Percentiles rank a stretch among this genome's conserved stretches.
These are phyloP conservation scores for Lactarius indigo DNA, from an alignment of 768 basidiomycete species.

Conservation along the genomic window DNA sequence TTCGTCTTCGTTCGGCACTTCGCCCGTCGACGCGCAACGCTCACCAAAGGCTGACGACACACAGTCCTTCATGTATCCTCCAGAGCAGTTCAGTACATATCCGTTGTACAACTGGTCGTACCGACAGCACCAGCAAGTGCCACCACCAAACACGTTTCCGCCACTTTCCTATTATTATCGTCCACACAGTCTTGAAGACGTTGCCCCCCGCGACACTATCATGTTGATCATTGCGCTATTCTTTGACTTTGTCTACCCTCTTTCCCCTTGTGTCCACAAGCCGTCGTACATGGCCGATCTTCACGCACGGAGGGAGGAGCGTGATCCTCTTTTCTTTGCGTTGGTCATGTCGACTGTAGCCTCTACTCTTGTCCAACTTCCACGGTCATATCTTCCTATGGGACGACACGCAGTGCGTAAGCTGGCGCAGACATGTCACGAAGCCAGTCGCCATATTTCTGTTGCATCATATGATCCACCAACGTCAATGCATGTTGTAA, in stretches of 20 bases:
- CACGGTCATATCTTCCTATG: conserved; percentile 85
- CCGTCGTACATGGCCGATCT: conserved; percentile 92
- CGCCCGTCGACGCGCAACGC: conserved; percentile 36
- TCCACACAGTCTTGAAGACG: conserved; percentile 74
- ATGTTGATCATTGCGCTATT: conserved; percentile 81
- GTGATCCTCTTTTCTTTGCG: conserved; percentile 86
- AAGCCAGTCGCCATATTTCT: conserved; percentile 78
- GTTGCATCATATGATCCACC: conserved; percentile 81
- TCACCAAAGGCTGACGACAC: conserved; percentile 44
- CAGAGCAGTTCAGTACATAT: conserved; percentile 60
- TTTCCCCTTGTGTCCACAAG: conserved; percentile 89
- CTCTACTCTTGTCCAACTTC: conserved; percentile 84
- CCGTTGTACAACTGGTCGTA: conserved; percentile 70
- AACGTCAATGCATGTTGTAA: conserved; percentile 78
- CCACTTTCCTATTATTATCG: conserved; percentile 73
- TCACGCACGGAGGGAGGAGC: conserved; percentile 72
- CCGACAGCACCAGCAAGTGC: conserved; percentile 56
- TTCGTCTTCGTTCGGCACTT: conserved; percentile 38
- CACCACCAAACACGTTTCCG: conserved; percentile 41
- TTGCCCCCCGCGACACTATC: conserved; percentile 78
- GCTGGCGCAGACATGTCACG: conserved; percentile 77
- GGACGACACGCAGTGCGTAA: conserved; percentile 80
- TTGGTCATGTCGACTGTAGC: conserved; percentile 88
- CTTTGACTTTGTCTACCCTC: conserved; percentile 90
- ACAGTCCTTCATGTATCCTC: conserved; percentile 36